Percentiles rank a stretch among this genome's conserved stretches.
Conservation (phyloP, 75 land plant species). For the Gnetum montanum region DNA sequence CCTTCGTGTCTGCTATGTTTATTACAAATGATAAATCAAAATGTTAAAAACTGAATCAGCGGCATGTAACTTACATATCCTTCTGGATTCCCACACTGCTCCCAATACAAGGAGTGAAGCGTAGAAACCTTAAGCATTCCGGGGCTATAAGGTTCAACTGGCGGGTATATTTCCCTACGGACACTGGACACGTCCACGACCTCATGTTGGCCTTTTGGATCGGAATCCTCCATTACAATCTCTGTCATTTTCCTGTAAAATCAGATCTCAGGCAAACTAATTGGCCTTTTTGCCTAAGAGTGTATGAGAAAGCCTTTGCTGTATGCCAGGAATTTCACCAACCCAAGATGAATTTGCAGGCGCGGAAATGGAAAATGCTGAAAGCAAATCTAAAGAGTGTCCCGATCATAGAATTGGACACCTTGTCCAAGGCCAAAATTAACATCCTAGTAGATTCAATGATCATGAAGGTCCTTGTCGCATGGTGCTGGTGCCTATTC, state of each 20-base stretch:
- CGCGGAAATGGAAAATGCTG: neutral
- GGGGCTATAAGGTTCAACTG: slow-evolving; percentile 54
- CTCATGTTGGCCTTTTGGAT: slow-evolving; percentile 1
- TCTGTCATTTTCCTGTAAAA: neutral
- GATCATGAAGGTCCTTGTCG: neutral
- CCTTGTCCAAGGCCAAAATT: neutral
- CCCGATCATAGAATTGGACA: neutral
- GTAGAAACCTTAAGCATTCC: slow-evolving; percentile 83
- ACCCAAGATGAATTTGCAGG: neutral
- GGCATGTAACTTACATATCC: slow-evolving; percentile 93
- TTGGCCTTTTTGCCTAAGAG: too few species aligned
- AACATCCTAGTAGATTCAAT: neutral
- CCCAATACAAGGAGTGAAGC: slow-evolving; percentile 82
- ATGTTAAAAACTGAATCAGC: neutral
- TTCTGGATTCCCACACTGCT: slow-evolving; percentile 79
- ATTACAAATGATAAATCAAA: neutral
- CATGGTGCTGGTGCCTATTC: too few species aligned
- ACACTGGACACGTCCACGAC: neutral
- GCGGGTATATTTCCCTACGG: slow-evolving; percentile 30
- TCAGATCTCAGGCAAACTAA: neutral
- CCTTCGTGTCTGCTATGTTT: too few species aligned
- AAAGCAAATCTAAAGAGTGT: neutral
- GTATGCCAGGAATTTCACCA: neutral
- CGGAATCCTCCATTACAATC: neutral
- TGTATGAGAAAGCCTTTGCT: too few species aligned